A percentile compares a stretch with the other conserved stretches of the same genome.
These are phyloP conservation scores for Pleurotus tuber-regium DNA, from an alignment of 768 basidiomycete genomes.

Conservation along the genomic window DNA sequence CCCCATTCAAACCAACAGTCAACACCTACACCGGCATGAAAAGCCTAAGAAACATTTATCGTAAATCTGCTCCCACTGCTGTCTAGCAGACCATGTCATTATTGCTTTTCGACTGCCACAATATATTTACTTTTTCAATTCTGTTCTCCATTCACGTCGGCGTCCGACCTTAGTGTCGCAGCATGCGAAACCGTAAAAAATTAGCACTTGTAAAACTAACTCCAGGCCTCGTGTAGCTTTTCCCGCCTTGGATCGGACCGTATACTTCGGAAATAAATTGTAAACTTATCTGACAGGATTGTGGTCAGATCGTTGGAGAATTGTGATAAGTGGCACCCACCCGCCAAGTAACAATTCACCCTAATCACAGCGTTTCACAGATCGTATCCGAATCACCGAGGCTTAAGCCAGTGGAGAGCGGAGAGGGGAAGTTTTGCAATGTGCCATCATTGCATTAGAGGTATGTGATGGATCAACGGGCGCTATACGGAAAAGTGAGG, in stretches of 20 bases:
- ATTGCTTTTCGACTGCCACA: not conserved
- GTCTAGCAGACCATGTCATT: not conserved
- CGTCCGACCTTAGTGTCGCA: too few relatives aligned
- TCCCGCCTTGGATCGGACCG: conserved; percentile 3
- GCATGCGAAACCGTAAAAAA: too few relatives aligned
- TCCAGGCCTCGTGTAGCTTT: not conserved
- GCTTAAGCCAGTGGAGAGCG: too few relatives aligned
- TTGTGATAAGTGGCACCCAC: conserved; percentile 9
- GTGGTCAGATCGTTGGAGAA: not conserved
- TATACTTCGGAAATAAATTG: not conserved
- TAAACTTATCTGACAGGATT: conserved; percentile 7
- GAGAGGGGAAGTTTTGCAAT: not conserved
- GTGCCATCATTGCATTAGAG: too few relatives aligned
- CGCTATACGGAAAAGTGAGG: not conserved
- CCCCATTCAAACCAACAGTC: conserved; percentile 12
- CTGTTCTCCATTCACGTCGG: too few relatives aligned
- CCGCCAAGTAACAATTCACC: not conserved
- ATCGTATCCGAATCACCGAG: too few relatives aligned
- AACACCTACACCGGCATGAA: conserved; percentile 21
- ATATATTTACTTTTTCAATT: too few relatives aligned
- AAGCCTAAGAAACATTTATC: not conserved
- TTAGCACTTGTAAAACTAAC: too few relatives aligned
- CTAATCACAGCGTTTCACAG: not conserved
- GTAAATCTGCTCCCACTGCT: not conserved
- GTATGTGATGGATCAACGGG: conserved; percentile 4